Base-by-base conservation (phyloP, 306 rosid genomes). In the Oxytropis ochrocephala region DNA sequence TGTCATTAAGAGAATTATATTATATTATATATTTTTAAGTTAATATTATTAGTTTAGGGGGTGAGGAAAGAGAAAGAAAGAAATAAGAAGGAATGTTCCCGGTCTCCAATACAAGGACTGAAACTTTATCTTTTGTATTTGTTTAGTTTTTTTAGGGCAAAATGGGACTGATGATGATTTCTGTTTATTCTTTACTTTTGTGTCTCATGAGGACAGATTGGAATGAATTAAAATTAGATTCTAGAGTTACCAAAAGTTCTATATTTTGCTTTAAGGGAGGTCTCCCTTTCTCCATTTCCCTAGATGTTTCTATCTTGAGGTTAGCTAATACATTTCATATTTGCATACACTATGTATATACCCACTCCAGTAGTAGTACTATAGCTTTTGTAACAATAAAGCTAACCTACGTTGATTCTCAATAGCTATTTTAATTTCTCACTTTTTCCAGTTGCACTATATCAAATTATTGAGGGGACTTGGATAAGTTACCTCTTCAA, bases 101-200 rank as follows among this genome's bases (percentile, higher is more conserved):
- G 75, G 96, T 90, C 96, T 94, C 86, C 90, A 72, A 84, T 88
- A 88, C 96, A 94, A 94, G 57, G 90, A 86, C 97, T 85, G 97
- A 67, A 83, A 81, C 96, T 89, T 87, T 84, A 87, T 79, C 92
- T 87, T 91, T 91, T 84, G 66, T 81, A 84, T 47, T 85, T n/a
- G n/a, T 84, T 75, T 67, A 79, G 58, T n/a, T 83, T 82, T 76
- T 74, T 71, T 70, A 57, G 83, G 87, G 86, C 72, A 79, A 85
- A 79, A 85, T 84, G 89, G 84, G 66, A 79, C 85, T 78, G 76
- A 56, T 78, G 75, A 56, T 78, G 72, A 82, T 80, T 67, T 80
- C 81, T 80, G 86, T 82, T n/a, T 82, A 83, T 84, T 85, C 88
- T 81, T 90, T 84, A 84, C 88, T 81, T 91, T 90, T 78, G 91